Base-by-base conservation (phyloP, 2,329 filamentous ascomycete species). In the Pseudocercospora fijiensis region DNA sequence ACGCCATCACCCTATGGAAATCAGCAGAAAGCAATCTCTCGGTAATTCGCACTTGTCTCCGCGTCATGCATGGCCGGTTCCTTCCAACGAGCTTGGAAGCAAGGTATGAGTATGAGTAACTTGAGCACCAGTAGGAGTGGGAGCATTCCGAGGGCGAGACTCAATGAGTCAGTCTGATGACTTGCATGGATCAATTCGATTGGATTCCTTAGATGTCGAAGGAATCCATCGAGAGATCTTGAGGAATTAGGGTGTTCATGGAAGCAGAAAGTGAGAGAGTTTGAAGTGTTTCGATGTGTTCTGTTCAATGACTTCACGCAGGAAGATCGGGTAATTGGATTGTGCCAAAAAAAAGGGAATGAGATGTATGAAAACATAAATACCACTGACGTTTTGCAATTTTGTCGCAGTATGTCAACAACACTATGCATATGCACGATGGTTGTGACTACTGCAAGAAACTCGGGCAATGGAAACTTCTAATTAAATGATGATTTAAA, bases 1-100 rank as follows among this genome's bases (percentile, higher is more conserved):
- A 51, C 37, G 28, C 57, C 11, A 60, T 67, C 27, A 58, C 57
- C 18, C 24, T 65, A 26, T 67, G 65, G 65, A 57, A 30, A 13
- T 33, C 26, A 16, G 51, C 63, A 26, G 65, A 67, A 27, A 55
- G 63, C 63, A 63, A 63, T 52, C 53, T 63, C 18, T 61, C 55
- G 1, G 57, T 67, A n/a, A 57, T 63, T 16, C 65, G 65, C 53
- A 61, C 60, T 13, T 67, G 65, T 47, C 58, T 67, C 20, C 65
- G 63, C 9, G 57, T 33, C 10, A 60, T 65, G 45, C 56, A 60
- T 13, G 59, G 59, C 10, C 63, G 59, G 59, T 4, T 60, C 60
- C 3, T 26, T 65, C 4, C 56, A 63, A 45, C 47, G 61, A 22
- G n/a, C 27, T 13, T 62, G 60, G 60, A 47, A 47, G 18, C n/a